Conservation (phyloP, 495 filamentous ascomycete genomes). For the Aspergillus funiculosus region DNA sequence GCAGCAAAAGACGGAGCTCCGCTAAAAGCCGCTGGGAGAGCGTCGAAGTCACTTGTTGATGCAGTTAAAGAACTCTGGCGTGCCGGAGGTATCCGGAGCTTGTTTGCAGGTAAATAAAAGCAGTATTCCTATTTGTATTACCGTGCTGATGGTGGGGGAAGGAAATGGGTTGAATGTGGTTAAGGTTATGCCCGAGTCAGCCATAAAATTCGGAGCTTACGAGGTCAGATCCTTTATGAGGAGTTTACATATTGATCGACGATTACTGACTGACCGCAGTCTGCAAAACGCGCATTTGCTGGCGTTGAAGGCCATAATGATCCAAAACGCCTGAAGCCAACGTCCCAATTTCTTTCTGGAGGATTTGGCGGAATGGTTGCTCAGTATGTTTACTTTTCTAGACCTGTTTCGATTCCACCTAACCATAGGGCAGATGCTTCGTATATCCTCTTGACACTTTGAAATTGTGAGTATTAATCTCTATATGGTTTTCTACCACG, state of each 20-base stretch:
- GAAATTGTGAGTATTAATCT: constrained; percentile 65
- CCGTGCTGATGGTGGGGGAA: constrained; percentile 42
- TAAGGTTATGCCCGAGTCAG: constrained; percentile 97
- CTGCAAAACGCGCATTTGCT: constrained; percentile 81
- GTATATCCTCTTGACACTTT: constrained; percentile 96
- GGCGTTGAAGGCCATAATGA: constrained; percentile 84
- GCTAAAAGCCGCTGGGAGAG: constrained; percentile 58
- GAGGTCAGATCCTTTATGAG: constrained; percentile 48
- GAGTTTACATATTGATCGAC: background rate
- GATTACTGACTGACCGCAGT: constrained; percentile 43
- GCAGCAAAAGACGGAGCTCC: constrained; percentile 69
- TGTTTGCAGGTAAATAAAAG: constrained; percentile 77
- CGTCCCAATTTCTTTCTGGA: constrained; percentile 86
- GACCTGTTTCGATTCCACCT: constrained; percentile 5
- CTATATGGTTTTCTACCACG: background rate
- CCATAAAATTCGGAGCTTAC: constrained; percentile 94
- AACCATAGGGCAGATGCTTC: constrained; percentile 56
- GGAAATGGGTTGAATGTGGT: constrained; percentile 95
- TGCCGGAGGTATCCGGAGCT: constrained; percentile 80
- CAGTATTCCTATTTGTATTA: background rate
- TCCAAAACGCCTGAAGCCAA: constrained; percentile 65
- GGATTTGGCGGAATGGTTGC: constrained; percentile 89
- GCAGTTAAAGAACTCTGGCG: constrained; percentile 74
- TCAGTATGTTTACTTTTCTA: constrained; percentile 51
- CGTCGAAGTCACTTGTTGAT: constrained; percentile 60